Evolutionary conservation across 169 alveolate species (phyloP).

Genomic region (Toxoplasma gondii): DNA sequence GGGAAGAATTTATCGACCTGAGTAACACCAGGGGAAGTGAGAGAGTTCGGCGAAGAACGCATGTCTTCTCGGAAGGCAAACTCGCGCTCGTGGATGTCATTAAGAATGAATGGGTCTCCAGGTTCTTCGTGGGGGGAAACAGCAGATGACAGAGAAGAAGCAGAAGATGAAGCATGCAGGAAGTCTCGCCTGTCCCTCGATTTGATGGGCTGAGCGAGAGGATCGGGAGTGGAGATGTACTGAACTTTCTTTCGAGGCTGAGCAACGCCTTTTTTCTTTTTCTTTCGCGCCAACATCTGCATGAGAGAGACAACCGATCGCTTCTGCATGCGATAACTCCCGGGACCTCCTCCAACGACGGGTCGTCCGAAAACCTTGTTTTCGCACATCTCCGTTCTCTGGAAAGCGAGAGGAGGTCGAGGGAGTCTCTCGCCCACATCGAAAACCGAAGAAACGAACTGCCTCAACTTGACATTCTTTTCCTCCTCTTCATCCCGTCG

Average conservation of each 20-base stretch:
- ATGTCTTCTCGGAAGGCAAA: not conserved
- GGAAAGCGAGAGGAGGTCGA: too few relatives aligned
- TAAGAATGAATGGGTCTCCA: not conserved
- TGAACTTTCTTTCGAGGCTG: not conserved
- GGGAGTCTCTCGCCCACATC: too few relatives aligned
- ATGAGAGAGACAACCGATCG: not conserved
- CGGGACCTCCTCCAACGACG: too few relatives aligned
- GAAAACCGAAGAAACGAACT: too few relatives aligned
- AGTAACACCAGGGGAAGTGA: too few relatives aligned
- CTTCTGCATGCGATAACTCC: not conserved
- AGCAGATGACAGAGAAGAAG: not conserved
- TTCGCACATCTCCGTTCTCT: too few relatives aligned
- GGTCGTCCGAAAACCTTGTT: too few relatives aligned
- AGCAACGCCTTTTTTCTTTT: not conserved
- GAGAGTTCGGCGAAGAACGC: not conserved
- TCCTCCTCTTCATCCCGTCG: too few relatives aligned
- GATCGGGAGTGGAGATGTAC: conserved; percentile 9
- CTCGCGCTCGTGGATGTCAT: not conserved
- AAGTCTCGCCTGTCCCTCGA: not conserved
- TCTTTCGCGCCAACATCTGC: not conserved
- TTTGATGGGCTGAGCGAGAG: not conserved
- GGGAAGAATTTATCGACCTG: not conserved
- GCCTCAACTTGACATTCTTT: too few relatives aligned
- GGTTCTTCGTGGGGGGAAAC: not conserved
- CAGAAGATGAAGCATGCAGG: not conserved